Conservation (phyloP, 2,329 filamentous ascomycete species). For the Tolypocladium paradoxum region DNA sequence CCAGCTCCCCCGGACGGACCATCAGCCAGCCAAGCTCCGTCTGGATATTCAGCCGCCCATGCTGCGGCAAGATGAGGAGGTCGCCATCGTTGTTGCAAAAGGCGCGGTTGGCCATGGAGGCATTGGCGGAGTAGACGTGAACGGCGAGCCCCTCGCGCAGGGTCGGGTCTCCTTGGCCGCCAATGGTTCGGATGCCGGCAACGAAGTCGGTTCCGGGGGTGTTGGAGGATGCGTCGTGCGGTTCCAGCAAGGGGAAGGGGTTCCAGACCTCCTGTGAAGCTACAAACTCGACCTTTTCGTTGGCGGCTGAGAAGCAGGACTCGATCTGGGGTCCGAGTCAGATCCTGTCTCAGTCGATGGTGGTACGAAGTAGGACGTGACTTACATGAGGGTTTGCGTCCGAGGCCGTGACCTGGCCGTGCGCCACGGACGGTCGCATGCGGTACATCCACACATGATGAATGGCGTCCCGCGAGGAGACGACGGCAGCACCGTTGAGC, state of each 20-base stretch:
- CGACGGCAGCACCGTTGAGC: slow-evolving; percentile 31
- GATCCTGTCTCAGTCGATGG: neutral
- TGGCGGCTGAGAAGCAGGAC: slow-evolving; percentile 33
- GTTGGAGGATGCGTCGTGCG: neutral
- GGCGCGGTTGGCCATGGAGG: slow-evolving; percentile 31
- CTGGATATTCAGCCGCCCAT: slow-evolving; percentile 55
- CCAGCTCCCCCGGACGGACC: slow-evolving; percentile 58
- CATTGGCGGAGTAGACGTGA: slow-evolving; percentile 33
- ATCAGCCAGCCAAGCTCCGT: slow-evolving; percentile 56
- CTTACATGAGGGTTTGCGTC: slow-evolving; percentile 16
- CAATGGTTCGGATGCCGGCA: slow-evolving; percentile 33
- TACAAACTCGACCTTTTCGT: slow-evolving; percentile 32
- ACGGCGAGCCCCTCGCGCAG: slow-evolving; percentile 34
- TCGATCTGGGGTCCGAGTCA: slow-evolving; percentile 14
- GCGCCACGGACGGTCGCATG: slow-evolving; percentile 20
- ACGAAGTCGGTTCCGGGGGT: slow-evolving; percentile 27
- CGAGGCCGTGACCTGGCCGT: slow-evolving; percentile 10
- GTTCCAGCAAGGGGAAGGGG: slow-evolving; percentile 24
- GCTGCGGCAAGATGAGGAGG: slow-evolving; percentile 54
- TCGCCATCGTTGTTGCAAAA: slow-evolving; percentile 46
- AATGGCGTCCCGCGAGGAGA: slow-evolving; percentile 16
- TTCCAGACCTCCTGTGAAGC: slow-evolving; percentile 37
- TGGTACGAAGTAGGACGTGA: no score
- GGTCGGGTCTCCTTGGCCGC: slow-evolving; percentile 35
- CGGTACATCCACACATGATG: slow-evolving; percentile 24